Conservation (phyloP, 177 flowering plant genomes). For the Vitis hybrid region DNA sequence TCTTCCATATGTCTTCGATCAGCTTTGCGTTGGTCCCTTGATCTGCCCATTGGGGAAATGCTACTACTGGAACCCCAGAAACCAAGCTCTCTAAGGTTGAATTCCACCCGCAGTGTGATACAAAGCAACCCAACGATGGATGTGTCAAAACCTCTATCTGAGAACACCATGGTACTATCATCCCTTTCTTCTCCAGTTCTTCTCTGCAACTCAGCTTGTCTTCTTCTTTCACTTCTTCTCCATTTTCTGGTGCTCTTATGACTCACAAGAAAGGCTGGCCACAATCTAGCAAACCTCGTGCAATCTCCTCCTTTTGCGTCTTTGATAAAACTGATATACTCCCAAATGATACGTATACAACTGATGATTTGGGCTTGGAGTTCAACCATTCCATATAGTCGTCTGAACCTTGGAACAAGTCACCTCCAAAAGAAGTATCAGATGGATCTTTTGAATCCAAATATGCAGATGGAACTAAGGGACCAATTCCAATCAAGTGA, state of each 20-base stretch:
- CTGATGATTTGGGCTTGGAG: constrained; percentile 30
- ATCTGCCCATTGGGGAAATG: constrained; percentile 35
- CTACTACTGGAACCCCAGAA: constrained; percentile 35
- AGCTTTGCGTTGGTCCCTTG: constrained; percentile 34
- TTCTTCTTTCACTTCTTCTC: constrained; percentile 11
- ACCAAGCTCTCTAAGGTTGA: constrained; percentile 46
- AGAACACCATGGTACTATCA: constrained; percentile 54
- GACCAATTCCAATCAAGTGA: constrained; percentile 36
- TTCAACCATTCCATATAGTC: constrained; percentile 40
- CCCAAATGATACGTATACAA: constrained; percentile 58
- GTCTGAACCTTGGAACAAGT: constrained; percentile 22
- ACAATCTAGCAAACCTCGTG: constrained; percentile 20
- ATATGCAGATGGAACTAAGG: constrained; percentile 36
- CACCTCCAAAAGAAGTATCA: constrained; percentile 26
- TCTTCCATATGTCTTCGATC: constrained; percentile 28
- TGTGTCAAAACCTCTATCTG: constrained; percentile 51
- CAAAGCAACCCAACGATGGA: constrained; percentile 51
- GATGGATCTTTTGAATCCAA: constrained; percentile 25
- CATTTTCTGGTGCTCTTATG: constrained; percentile 11
- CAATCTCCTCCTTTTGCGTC: constrained; percentile 42
- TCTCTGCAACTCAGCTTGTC: constrained; percentile 14
- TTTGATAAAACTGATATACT: constrained; percentile 23
- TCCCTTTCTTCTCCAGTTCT: constrained; percentile 30
- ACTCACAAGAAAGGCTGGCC: constrained; percentile 59
- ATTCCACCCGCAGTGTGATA: constrained; percentile 69